phyloP scores from a whole-genome alignment of 2,329 filamentous ascomycete genomes.

The Talaromyces sp. region DNA sequence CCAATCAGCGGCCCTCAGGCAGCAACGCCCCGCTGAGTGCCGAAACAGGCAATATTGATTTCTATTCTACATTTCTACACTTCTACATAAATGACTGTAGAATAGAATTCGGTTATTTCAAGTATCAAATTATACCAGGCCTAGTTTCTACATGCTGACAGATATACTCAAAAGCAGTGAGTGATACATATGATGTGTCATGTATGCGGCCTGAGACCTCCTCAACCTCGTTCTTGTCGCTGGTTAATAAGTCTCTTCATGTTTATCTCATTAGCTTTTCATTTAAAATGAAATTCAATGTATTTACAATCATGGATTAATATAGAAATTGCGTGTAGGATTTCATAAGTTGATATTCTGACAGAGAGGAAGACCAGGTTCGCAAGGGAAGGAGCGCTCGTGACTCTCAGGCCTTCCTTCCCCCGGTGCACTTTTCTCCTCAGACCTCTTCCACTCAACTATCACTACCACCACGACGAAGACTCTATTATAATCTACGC shows the following conservation, averaged over 20 bases:
- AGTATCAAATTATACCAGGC: too few relatives aligned
- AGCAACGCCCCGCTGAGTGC: background rate
- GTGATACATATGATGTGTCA: too few relatives aligned
- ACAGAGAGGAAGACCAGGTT: background rate
- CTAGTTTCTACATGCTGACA: too few relatives aligned
- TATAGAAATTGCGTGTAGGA: too few relatives aligned
- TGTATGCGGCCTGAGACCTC: too few relatives aligned
- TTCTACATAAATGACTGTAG: background rate
- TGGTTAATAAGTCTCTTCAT: too few relatives aligned
- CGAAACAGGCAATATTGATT: background rate
- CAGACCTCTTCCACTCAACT: background rate
- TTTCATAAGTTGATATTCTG: background rate
- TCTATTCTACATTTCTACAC: background rate
- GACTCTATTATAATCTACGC: background rate
- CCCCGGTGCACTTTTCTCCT: background rate
- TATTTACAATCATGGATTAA: too few relatives aligned
- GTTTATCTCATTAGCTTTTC: too few relatives aligned
- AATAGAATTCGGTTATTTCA: background rate
- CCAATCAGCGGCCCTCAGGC: background rate
- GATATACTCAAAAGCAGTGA: too few relatives aligned
- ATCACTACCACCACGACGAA: too few relatives aligned
- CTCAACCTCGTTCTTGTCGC: too few relatives aligned
- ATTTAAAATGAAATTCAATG: too few relatives aligned
- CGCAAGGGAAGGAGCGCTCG: background rate
- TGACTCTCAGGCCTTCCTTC: background rate